These are phyloP conservation scores for Fusarium protoensiforme DNA, from an alignment of 2,329 filamentous ascomycete species.

Conservation along the genomic window DNA sequence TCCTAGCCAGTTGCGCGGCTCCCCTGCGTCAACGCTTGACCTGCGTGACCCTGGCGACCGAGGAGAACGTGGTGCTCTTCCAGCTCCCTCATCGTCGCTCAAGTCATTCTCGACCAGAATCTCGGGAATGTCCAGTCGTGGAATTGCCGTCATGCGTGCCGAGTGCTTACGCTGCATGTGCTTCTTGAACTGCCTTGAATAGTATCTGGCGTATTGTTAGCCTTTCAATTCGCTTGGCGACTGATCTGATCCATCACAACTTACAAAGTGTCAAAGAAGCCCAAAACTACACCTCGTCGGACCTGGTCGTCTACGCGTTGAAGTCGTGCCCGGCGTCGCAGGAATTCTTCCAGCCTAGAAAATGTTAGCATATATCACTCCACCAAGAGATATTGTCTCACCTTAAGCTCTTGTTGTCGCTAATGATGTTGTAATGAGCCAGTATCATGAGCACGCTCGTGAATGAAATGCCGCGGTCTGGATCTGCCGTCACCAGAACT, in stretches of 20 bases:
- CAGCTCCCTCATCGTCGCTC: conserved; percentile 49
- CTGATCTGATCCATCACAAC: conserved; percentile 40
- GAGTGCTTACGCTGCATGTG: conserved; percentile 77
- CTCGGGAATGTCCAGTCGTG: conserved; percentile 86
- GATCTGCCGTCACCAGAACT: conserved; percentile 91
- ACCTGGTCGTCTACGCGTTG: conserved; percentile 97
- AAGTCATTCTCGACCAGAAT: conserved; percentile 88
- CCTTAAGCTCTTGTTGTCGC: conserved; percentile 93
- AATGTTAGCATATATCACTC: conserved; percentile 40
- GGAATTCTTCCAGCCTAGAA: conserved; percentile 86
- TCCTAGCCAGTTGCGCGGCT: conserved; percentile 56
- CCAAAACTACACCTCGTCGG: conserved; percentile 86
- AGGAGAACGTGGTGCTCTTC: conserved; percentile 36
- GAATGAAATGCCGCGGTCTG: conserved; percentile 89
- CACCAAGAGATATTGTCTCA: conserved; percentile 51
- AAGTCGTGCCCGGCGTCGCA: conserved; percentile 87
- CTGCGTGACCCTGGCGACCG: conserved; percentile 32
- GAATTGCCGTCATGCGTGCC: conserved; percentile 80
- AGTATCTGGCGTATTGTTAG: conserved; percentile 66
- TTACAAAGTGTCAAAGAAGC: conserved; percentile 93
- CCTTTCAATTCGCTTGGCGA: neutral
- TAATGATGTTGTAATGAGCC: conserved; percentile 98
- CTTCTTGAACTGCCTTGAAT: conserved; percentile 83
- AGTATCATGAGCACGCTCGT: conserved; percentile 93
- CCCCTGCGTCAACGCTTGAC: conserved; percentile 45